Base-by-base conservation (phyloP, 352 stramenopile species). In the Peronosclerospora sorghi region DNA sequence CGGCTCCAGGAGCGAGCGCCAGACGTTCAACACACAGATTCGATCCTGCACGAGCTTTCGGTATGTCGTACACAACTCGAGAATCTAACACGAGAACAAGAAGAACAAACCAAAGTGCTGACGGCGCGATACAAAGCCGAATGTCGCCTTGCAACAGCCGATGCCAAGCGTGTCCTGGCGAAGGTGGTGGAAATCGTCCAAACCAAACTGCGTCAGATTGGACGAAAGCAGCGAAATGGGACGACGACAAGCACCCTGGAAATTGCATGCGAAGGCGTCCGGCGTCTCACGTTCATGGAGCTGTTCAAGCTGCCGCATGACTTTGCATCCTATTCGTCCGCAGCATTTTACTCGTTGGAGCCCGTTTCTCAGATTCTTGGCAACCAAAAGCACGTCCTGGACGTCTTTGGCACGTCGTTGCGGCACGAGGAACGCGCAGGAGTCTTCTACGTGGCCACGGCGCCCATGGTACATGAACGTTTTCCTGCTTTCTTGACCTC, bases 401-500 rank as follows among this genome's bases (percentile, higher is more conserved):
- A 81, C n/a, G 17, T 90, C 15, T 90, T 90, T 54, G 78, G 75
- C 19, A 77, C 61, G 32, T 56, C 62, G 12, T 45, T 90, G 7
- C 68, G 43, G 17, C 73, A 83, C 15, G 75, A 90, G 67, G 78
- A 90, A 35, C 78, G 78, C 7, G 54, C 73, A 2, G 75, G 78
- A 0, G 44, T 86, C 2, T 78, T 82, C 39, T 64, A 82, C 26
- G 69, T 86, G 12, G 78, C 62, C 0, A 42, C 43, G 0, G 60
- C 62, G 20, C 74, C 75, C 0, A 86, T 90, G 66, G 77, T 90
- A 65, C 18, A n/a, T n/a, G n/a, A n/a, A n/a, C n/a, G 72, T 60
- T 10, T 10, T n/a, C n/a, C n/a, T n/a, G n/a, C n/a, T n/a, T n/a
- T n/a, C n/a, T n/a, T n/a, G n/a, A n/a, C n/a, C n/a, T n/a, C n/a